These are phyloP conservation scores for Metschnikowia santaceciliae DNA, from an alignment of 805 yeast species.

Conservation along the genomic window DNA sequence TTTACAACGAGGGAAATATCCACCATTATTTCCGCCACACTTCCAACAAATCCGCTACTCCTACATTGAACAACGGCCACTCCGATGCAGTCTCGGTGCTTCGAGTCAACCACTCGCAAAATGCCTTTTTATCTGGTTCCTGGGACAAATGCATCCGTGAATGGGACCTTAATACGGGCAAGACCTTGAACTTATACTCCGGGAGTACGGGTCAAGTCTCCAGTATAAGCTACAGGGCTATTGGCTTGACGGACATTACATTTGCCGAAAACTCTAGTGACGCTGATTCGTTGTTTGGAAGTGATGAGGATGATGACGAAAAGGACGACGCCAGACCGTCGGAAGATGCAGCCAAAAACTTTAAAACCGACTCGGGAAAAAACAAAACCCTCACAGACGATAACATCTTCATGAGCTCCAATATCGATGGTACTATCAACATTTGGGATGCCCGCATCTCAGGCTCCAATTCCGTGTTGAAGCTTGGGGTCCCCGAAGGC, in stretches of 20 bases:
- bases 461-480: conserved; percentile 37
- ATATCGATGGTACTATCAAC: conserved; percentile 76
- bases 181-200: conserved; percentile 41
- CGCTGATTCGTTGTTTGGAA: conserved; percentile 48
- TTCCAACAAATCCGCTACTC: conserved; percentile 25
- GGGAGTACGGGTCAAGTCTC: conserved; percentile 78
- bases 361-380: conserved; percentile 13
- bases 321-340: conserved; percentile 2
- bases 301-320: conserved; percentile 32
- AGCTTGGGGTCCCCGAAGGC: conserved; percentile 52
- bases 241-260: conserved; percentile 44
- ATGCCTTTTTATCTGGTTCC: conserved; percentile 69
- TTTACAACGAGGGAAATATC: conserved; percentile 77
- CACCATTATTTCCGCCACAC: conserved; percentile 63
- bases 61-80: conserved; percentile 43
- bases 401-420: conserved; percentile 67
- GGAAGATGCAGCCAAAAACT: conserved; percentile 6
- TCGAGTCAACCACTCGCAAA: conserved; percentile 57
- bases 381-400: conserved; percentile 32
- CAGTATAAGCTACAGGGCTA: conserved; percentile 66
- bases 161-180: conserved; percentile 86
- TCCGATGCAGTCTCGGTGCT: conserved; percentile 71
- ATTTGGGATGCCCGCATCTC: conserved; percentile 73
- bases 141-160: conserved; percentile 82
- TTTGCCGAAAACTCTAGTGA: conserved; percentile 29